phyloP scores from a whole-genome alignment of 2,329 filamentous ascomycete species.

The Hypoxylon rubiginosum region DNA sequence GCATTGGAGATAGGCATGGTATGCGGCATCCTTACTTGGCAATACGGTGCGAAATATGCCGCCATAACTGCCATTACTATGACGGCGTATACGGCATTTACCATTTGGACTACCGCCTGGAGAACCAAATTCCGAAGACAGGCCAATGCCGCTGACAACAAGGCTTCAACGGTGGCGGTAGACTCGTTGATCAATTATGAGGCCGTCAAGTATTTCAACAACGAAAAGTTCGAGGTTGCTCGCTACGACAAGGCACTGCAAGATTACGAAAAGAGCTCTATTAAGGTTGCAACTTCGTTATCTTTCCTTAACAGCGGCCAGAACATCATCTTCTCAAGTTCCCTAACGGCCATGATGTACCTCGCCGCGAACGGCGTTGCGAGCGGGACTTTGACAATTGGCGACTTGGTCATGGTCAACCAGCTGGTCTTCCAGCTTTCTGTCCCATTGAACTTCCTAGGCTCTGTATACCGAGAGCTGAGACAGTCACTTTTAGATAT shows the following conservation, averaged over 20 bases:
- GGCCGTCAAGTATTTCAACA: slow-evolving; percentile 99
- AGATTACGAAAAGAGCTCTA: slow-evolving; percentile 91
- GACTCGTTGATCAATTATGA: slow-evolving; percentile 99
- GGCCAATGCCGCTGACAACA: slow-evolving; percentile 96
- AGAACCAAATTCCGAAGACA: slow-evolving; percentile 95
- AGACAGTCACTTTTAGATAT: slow-evolving; percentile 96
- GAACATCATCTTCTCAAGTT: slow-evolving; percentile 96
- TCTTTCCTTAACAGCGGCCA: slow-evolving; percentile 95
- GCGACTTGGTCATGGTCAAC: slow-evolving; percentile 98
- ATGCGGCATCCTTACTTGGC: slow-evolving; percentile 95
- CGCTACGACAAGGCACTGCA: slow-evolving; percentile 90
- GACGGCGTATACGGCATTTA: slow-evolving; percentile 95
- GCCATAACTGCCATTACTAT: slow-evolving; percentile 92
- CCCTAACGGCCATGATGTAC: slow-evolving; percentile 98
- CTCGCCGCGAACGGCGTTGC: slow-evolving; percentile 92
- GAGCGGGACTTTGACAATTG: slow-evolving; percentile 84
- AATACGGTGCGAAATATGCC: slow-evolving; percentile 93
- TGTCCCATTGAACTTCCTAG: slow-evolving; percentile 95
- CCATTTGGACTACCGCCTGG: slow-evolving; percentile 96
- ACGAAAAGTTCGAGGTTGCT: slow-evolving; percentile 92
- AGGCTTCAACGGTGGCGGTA: slow-evolving; percentile 92
- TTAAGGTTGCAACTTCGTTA: slow-evolving; percentile 95
- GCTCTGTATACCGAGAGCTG: slow-evolving; percentile 96
- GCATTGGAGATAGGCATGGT: slow-evolving; percentile 95
- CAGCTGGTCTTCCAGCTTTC: slow-evolving; percentile 98